Evolutionary conservation across 495 filamentous ascomycete species (phyloP), one percentile per base, ranked within the genome.

Genomic region (Thozetella sp.): DNA sequence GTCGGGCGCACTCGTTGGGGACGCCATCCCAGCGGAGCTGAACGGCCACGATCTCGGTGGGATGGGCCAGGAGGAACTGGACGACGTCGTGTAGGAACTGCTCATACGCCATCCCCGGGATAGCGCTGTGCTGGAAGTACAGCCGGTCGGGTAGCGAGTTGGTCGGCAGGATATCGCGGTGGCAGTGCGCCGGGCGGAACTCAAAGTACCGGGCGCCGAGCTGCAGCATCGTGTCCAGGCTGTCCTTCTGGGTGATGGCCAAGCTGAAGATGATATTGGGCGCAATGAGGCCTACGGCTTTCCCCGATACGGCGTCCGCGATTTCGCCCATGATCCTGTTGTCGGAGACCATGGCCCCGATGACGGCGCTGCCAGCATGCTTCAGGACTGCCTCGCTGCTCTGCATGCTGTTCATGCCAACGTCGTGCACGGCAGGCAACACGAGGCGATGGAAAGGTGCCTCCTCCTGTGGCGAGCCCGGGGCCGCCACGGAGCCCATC

Each of bases 121-220:
- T 82, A 2, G 75, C 77, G 52, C 70, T 73, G 63, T 86, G 83
- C 57, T 80, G 76, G 67, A 86, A 86, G 59, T 83, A 85, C 46
- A 78, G 63, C 15, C 68, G 62, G 56, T 84, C 80, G 0, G 76
- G 73, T 17, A 83, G 67, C 3, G 73, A 68, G 9, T 63, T 63
- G 6, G 69, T 53, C 1, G 62, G 27, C 12, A 72, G 64, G 53
- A 84, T 66, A 51, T 60, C 65, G 2, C 61, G 65, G 59, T 82
- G 78, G 23, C 80, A 70, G 37, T 77, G 74, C 1, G 83, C 81
- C 1, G 83, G 82, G 9, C 83, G 75, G 55, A 83, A 83, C 68
- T 84, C 83, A 50, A 84, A 85, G 65, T 84, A 85, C 20, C 83
- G 67, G 0, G 80, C 79, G 9, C 83, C 82, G 40, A 84, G 72